These are phyloP conservation scores for Wickerhamiella musiphila DNA, from an alignment of 805 yeast species.

Conservation along the genomic window DNA sequence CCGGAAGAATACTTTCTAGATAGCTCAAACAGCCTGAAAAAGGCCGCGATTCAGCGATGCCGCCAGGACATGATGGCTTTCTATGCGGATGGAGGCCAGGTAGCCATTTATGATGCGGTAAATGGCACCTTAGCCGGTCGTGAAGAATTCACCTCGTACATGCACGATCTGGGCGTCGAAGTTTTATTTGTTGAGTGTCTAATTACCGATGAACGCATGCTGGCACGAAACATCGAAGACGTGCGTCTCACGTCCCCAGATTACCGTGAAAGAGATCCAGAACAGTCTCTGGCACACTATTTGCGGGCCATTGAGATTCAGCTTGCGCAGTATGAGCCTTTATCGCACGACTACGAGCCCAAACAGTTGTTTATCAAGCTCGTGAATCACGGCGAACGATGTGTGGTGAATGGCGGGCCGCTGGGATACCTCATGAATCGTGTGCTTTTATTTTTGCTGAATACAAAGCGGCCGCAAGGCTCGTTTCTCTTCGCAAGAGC, in stretches of 20 bases:
- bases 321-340: slow-evolving; percentile 54
- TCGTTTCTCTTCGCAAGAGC: slow-evolving; percentile 72
- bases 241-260: slow-evolving; percentile 74
- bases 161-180: slow-evolving; percentile 41
- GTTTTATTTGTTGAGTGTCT: slow-evolving; percentile 77
- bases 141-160: slow-evolving; percentile 24
- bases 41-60: slow-evolving; percentile 43
- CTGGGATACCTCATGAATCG: slow-evolving; percentile 81
- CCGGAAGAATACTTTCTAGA: slow-evolving; percentile 51
- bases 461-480: slow-evolving; percentile 71
- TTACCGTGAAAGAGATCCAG: slow-evolving; percentile 57
- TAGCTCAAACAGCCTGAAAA: slow-evolving; percentile 30
- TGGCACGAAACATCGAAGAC: slow-evolving; percentile 62
- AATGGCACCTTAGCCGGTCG: slow-evolving; percentile 66
- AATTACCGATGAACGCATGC: slow-evolving; percentile 52
- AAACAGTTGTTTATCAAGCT: slow-evolving; percentile 63
- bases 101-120: slow-evolving; percentile 91
- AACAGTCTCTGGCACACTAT: slow-evolving; percentile 62
- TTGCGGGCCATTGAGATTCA: slow-evolving; percentile 51
- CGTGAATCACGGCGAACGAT: slow-evolving; percentile 75
- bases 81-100: slow-evolving; percentile 68
- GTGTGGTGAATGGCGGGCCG: slow-evolving; percentile 63
- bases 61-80: slow-evolving; percentile 51
- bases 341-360: slow-evolving; percentile 34
- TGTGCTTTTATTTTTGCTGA: slow-evolving; percentile 83